Conservation (phyloP, 1,284 basidiomycete genomes). For the Testicularia cyperi region DNA sequence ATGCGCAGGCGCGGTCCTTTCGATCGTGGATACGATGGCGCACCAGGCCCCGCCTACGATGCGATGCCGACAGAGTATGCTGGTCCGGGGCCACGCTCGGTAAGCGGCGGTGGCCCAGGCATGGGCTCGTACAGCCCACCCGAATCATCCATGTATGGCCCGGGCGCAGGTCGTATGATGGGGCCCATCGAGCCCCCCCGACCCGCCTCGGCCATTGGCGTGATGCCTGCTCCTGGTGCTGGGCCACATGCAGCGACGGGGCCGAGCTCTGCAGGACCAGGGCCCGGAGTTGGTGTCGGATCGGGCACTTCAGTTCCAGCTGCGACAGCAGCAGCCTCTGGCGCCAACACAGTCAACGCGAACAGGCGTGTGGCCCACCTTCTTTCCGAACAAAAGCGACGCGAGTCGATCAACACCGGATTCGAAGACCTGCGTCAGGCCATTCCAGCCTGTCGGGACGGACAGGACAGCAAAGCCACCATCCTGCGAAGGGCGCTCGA, state of each 20-base stretch:
- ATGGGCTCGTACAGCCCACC: slow-evolving; percentile 21
- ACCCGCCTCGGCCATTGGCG: slow-evolving; percentile 15
- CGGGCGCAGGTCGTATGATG: no score
- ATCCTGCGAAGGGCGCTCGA: slow-evolving; percentile 40
- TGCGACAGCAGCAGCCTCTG: neutral
- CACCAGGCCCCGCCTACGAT: no score
- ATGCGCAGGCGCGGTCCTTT: slow-evolving; percentile 13
- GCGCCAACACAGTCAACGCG: slow-evolving; percentile 21
- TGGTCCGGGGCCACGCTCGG: no score
- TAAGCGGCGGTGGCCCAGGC: no score
- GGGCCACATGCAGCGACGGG: no score
- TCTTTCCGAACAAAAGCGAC: slow-evolving; percentile 36
- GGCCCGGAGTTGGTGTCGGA: no score
- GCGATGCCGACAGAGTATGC: no score
- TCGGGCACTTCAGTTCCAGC: no score
- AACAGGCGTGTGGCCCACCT: slow-evolving; percentile 36
- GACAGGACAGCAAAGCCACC: slow-evolving; percentile 43
- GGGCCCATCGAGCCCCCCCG: slow-evolving; percentile 32
- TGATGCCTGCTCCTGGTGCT: slow-evolving; percentile 1
- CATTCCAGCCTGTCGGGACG: slow-evolving; percentile 36
- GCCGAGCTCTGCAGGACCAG: no score
- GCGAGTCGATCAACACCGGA: slow-evolving; percentile 43
- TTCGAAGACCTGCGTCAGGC: slow-evolving; percentile 41
- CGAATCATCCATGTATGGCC: slow-evolving; percentile 10
- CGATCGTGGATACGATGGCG: no score